phyloP scores from a whole-genome alignment of 73 alveolate genomes.

The Tetrahymena borealis region DNA sequence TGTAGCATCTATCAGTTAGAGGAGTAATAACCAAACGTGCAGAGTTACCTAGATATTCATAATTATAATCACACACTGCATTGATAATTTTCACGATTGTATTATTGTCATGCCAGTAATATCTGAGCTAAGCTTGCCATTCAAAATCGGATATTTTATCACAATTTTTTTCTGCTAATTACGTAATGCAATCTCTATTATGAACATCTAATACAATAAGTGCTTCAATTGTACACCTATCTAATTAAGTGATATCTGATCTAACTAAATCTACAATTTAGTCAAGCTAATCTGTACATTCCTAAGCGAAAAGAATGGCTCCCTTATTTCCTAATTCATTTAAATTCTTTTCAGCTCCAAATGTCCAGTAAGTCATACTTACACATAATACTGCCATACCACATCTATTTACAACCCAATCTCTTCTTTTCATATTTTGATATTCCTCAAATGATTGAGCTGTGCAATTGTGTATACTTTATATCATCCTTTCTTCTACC shows the following conservation, averaged over 20 bases:
- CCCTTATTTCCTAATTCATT: conserved; percentile 85
- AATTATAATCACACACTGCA: conserved; percentile 80
- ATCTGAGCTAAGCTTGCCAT: conserved; percentile 92
- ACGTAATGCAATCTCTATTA: conserved; percentile 87
- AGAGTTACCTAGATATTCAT: conserved; percentile 93
- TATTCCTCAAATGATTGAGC: conserved; percentile 85
- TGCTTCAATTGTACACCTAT: conserved; percentile 92
- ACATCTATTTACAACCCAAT: conserved; percentile 85
- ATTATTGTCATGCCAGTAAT: conserved; percentile 92
- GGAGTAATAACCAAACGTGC: conserved; percentile 97
- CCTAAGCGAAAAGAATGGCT: conserved; percentile 63
- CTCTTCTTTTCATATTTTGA: conserved; percentile 73
- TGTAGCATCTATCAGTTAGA: conserved; percentile 95
- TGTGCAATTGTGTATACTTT: conserved; percentile 76
- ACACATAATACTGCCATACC: conserved; percentile 96
- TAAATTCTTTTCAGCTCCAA: conserved; percentile 88
- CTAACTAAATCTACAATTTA: conserved; percentile 97
- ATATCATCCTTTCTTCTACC: conserved; percentile 93
- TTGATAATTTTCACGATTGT: conserved; percentile 85
- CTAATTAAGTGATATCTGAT: conserved; percentile 91
- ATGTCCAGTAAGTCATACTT: conserved; percentile 94
- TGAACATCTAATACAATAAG: conserved; percentile 97
- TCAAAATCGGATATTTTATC: conserved; percentile 75
- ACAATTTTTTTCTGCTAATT: conserved; percentile 65
- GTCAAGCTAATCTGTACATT: conserved; percentile 74